Conservation (phyloP, 2,329 filamentous ascomycete species). For the Pestalotiopsis sp. region DNA sequence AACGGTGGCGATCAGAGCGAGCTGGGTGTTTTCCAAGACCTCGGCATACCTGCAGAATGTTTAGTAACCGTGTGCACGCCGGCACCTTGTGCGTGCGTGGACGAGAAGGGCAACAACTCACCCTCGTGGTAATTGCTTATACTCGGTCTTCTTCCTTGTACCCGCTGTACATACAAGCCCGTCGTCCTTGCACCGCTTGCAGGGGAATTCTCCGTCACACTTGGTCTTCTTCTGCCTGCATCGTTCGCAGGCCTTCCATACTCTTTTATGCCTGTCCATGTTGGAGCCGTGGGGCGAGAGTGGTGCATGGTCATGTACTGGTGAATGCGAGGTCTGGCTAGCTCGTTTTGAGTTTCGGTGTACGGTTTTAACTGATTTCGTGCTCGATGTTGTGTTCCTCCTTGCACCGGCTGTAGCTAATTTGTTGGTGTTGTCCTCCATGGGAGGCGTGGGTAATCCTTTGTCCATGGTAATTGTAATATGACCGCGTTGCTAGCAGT, state of each 20-base stretch:
- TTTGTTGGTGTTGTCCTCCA: conserved; percentile 34
- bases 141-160: conserved; percentile 67
- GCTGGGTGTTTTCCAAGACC: conserved; percentile 65
- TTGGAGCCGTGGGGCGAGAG: conserved; percentile 35
- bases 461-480: conserved; percentile 45
- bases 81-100: background rate
- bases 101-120: conserved; percentile 33
- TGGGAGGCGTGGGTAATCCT: conserved; percentile 52
- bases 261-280: conserved; percentile 61
- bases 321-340: conserved; percentile 35
- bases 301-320: conserved; percentile 38
- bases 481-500: background rate
- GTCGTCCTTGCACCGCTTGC: conserved; percentile 67
- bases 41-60: conserved; percentile 55
- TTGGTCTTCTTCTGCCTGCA: conserved; percentile 72
- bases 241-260: conserved; percentile 67
- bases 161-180: conserved; percentile 64
- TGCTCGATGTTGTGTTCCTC: conserved; percentile 33
- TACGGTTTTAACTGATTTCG: conserved; percentile 49
- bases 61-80: conserved; percentile 14
- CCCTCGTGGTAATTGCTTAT: conserved; percentile 65
- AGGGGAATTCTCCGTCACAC: conserved; percentile 67
- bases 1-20: conserved; percentile 63
- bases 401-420: conserved; percentile 19
- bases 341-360: conserved; percentile 53